Evolutionary conservation across 73 alveolate genomes (phyloP), one percentile per base, ranked within the genome.

Genomic region (Paraurostyla sp.): DNA sequence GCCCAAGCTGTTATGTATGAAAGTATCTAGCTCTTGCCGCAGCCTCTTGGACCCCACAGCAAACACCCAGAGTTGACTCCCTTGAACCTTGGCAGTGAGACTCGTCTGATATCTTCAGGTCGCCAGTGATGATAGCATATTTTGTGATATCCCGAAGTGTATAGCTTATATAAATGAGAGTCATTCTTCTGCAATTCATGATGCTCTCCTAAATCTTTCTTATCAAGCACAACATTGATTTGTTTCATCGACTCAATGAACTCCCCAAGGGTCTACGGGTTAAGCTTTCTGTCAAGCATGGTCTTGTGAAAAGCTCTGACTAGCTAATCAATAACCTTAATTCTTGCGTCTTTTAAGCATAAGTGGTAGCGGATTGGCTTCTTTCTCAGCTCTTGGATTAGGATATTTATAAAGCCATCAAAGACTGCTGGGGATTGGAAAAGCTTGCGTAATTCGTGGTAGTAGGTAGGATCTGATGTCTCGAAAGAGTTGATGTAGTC

Each of bases 1-100:
- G 96, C 98, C 96, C 94, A 95, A 49, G 94, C 92, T 1, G 92
- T 57, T 6, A 91, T 90, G 57, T 95, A 87, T 49, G 94, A 35
- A 22, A 93, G 71, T 25, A 90, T 76, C 22, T 95, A 94, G 32
- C 94, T 75, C 73, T 95, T 93, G 0, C 97, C 97, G 29, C 59
- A 54, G 13, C 97, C 97, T 50, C 84, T 38, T 18, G 40, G 33
- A 15, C 97, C 97, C 90, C 92, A 83, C 30, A 93, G 88, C n/a
- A 93, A 52, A 6, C 68, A 43, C 7, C 97, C 97, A 4, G 94
- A 43, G 52, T 84, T 83, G 49, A 73, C 78, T 50, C 93, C 93
- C 87, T 71, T 84, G 75, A 85, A 91, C 41, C 75, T 73, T 25
- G 27, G 85, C 0, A 59, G 69, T n/a, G 85, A 42, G 13, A 58